Base-by-base conservation (phyloP, 1,284 basidiomycete genomes). In the Ustilago sp. region DNA sequence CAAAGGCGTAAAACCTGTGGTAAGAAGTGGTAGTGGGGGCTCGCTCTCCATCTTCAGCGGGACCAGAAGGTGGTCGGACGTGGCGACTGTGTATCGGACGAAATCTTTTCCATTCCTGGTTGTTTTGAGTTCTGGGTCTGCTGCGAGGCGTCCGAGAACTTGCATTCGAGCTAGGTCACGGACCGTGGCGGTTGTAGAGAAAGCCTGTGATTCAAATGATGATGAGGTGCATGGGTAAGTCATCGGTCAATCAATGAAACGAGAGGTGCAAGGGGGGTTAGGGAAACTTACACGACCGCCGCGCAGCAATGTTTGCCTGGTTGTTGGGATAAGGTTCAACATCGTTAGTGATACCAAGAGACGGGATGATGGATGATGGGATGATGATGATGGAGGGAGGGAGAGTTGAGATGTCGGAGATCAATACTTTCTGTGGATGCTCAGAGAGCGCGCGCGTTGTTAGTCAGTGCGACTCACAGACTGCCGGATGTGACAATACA, bases 81-180 rank as follows among this genome's bases (percentile, higher is more conserved):
- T 85, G 11, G 84, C 84, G 19, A 86, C 69, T 12, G 80, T 79
- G 80, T 86, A 86, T 35, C 80, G 74, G 11, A 82, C 74, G 71
- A 80, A 86, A 61, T 85, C 82, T 70, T 86, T 86, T 64, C 84
- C 84, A 31, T 70, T 77, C 62, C 78, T 77, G 61, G 81, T 84
- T 23, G 73, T 59, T 57, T 83, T 77, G 56, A 81, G 52, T 67
- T 85, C 83, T 6, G 84, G 84, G 50, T 82, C 76, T 8, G 81
- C 79, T 7, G 79, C 78, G 15, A 86, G 80, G 39, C 84, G 81
- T 19, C 84, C 84, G 4, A 86, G 65, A 8, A 86, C 75, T 54
- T 80, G 79, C 76, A 86, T 83, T 23, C 83, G 81, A 2, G 84
- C 79, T 4, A 85, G 50, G 48, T 85, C 74, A 43, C 51, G 36